Base-by-base conservation (phyloP, 306 rosid species). In the Quercus engelmannii region DNA sequence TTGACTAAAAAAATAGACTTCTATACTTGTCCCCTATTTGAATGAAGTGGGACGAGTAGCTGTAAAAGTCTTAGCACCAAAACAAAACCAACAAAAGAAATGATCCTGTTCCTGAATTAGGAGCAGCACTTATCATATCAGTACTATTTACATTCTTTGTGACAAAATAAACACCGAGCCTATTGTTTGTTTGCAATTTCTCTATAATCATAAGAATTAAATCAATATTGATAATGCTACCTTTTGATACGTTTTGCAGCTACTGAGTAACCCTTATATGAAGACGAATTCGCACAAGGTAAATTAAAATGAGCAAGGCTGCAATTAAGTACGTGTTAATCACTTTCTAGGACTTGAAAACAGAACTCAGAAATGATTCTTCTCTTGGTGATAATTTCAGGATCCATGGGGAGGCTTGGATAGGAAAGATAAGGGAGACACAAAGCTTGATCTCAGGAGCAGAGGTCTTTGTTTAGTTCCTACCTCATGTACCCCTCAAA, bases 401-500 rank as follows among this genome's bases (percentile, higher is more conserved):
- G 93, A 92, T 65, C 80, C 86, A 69, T 90, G 99, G 91, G 94
- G 83, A 75, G 85, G 83, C 74, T 71, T 85, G 71, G 98, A 93
- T 14, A 89, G 92, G 69, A 94, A 87, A 76, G 88, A 85, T 1
- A 88, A 83, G 49, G 94, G 86, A 46, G 97, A 89, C 0, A 54
- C 38, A 46, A 90, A 84, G 79, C 6, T 73, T 26, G 99, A 94
- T 43, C 89, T 94, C 65, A 83, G 80, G 83, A 90, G 92, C 56
- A 89, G 86, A 88, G 98, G 99, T 6, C 97, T 95, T 25, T 92
- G 99, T 81, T 83, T 95, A 46, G 97, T 90, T 89, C 99, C 99
- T 0, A 80, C 89, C 59, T 92, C 98, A 67, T 95, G 90, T 69
- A 87, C 96, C 0, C 98, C 99, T 43, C 89, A 89, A 19, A 88